Evolutionary conservation across 1,284 basidiomycete genomes (phyloP).

Genomic region (Leccinum subspadiceum): DNA sequence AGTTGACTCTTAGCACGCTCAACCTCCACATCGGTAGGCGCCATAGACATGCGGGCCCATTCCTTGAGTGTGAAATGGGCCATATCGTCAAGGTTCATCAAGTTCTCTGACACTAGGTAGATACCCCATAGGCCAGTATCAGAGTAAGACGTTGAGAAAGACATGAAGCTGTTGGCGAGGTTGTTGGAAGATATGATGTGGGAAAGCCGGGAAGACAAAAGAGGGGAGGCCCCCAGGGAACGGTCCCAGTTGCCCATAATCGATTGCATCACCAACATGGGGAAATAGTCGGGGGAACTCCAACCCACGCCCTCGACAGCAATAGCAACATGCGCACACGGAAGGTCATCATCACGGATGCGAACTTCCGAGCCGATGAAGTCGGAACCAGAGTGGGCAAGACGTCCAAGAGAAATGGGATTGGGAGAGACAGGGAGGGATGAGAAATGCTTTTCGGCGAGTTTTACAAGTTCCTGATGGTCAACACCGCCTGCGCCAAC

Average conservation of each 20-base stretch:
- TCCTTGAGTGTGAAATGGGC: slow-evolving; percentile 94
- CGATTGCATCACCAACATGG: slow-evolving; percentile 97
- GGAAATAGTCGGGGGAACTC: slow-evolving; percentile 98
- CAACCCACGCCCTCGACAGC: slow-evolving; percentile 98
- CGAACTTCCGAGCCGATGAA: slow-evolving; percentile 97
- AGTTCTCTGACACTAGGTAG: slow-evolving; percentile 95
- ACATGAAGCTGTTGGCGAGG: slow-evolving; percentile 99
- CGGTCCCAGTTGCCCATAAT: slow-evolving; percentile 99
- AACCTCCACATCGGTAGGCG: slow-evolving; percentile 84
- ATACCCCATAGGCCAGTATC: slow-evolving; percentile 99
- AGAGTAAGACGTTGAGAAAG: slow-evolving; percentile 98
- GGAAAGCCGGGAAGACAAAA: slow-evolving; percentile 89
- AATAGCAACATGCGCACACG: slow-evolving; percentile 92
- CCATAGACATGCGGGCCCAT: slow-evolving; percentile 95
- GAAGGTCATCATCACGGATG: slow-evolving; percentile 88
- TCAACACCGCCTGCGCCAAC: slow-evolving; percentile 55
- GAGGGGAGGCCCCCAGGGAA: slow-evolving; percentile 86
- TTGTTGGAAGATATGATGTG: slow-evolving; percentile 92
- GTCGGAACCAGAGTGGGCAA: slow-evolving; percentile 70
- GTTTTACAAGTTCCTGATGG: slow-evolving; percentile 90
- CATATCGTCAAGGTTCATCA: slow-evolving; percentile 91
- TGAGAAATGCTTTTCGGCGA: slow-evolving; percentile 94
- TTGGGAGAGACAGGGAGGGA: slow-evolving; percentile 83
- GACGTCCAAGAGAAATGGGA: slow-evolving; percentile 86
- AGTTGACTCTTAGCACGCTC: slow-evolving; percentile 98